A percentile compares a stretch with the other conserved stretches of the same genome.
phyloP scores from a whole-genome alignment of 2,329 filamentous ascomycete genomes.

The Colletotrichum higginsianum region DNA sequence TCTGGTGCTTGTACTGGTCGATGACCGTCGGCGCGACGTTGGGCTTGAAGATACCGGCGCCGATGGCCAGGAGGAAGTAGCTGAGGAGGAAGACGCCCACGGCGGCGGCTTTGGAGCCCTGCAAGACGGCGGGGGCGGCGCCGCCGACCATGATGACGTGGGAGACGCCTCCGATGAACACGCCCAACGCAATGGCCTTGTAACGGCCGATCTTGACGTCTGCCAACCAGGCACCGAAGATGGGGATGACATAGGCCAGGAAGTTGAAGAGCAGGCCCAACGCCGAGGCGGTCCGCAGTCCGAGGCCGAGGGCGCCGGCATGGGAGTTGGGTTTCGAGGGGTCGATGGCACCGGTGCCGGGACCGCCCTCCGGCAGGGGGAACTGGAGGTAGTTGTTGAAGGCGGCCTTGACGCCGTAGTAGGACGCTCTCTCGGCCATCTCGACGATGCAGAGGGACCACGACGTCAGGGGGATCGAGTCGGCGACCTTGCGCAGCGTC shows the following conservation, averaged over 20 bases:
- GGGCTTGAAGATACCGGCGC: constrained; percentile 80
- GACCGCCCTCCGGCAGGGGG: constrained; percentile 66
- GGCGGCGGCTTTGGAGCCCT: constrained; percentile 62
- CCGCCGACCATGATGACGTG: constrained; percentile 79
- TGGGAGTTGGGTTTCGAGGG: constrained; percentile 55
- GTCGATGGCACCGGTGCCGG: constrained; percentile 62
- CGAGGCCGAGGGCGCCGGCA: constrained; percentile 72
- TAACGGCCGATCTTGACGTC: constrained; percentile 81
- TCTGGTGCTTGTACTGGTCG: constrained; percentile 69
- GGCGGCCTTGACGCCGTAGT: constrained; percentile 68
- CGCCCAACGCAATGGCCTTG: constrained; percentile 79
- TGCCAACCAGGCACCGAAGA: constrained; percentile 70
- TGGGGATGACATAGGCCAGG: constrained; percentile 70
- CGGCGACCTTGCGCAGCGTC: constrained; percentile 56
- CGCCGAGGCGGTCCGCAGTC: constrained; percentile 67
- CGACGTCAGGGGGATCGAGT: constrained; percentile 64
- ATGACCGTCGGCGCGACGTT: constrained; percentile 79
- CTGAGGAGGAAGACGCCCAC: constrained; percentile 74
- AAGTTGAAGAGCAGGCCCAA: constrained; percentile 70
- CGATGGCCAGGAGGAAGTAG: constrained; percentile 67
- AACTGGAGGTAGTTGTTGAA: constrained; percentile 76
- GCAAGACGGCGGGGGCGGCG: constrained; percentile 62
- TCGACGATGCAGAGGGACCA: constrained; percentile 73
- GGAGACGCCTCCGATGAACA: constrained; percentile 76
- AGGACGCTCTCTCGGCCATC: constrained; percentile 73